phyloP scores from a whole-genome alignment of 306 rosid genomes.

The Adenanthera pavonina region DNA sequence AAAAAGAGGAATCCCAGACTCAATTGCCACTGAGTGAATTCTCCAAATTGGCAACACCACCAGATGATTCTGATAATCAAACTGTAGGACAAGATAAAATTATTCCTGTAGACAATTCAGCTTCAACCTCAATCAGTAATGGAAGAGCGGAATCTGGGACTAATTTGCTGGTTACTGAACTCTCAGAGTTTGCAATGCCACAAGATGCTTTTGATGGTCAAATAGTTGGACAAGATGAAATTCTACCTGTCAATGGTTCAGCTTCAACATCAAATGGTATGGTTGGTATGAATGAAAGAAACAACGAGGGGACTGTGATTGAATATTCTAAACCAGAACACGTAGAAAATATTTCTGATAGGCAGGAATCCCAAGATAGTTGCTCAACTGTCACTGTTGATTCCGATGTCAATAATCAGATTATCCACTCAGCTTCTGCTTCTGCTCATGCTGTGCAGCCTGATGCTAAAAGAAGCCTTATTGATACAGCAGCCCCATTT shows the following conservation, averaged over 20 bases:
- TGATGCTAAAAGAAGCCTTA: slow-evolving; percentile 61
- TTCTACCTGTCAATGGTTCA: slow-evolving; percentile 40
- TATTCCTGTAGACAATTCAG: slow-evolving; percentile 40
- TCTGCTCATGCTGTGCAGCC: slow-evolving; percentile 45
- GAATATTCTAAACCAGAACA: slow-evolving; percentile 41
- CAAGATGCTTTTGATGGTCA: slow-evolving; percentile 48
- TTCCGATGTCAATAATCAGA: slow-evolving; percentile 33
- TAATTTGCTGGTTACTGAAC: slow-evolving; percentile 40
- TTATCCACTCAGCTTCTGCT: slow-evolving; percentile 45
- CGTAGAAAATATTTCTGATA: slow-evolving; percentile 35
- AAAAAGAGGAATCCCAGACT: slow-evolving; percentile 46
- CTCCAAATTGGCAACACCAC: slow-evolving; percentile 30
- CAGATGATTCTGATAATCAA: slow-evolving; percentile 46
- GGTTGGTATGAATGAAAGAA: slow-evolving; percentile 37
- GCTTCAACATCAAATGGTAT: slow-evolving; percentile 45
- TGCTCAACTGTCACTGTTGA: slow-evolving; percentile 34
- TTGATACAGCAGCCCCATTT: slow-evolving; percentile 92
- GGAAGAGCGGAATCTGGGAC: slow-evolving; percentile 52
- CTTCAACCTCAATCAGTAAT: slow-evolving; percentile 42
- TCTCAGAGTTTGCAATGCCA: slow-evolving; percentile 29
- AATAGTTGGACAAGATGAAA: slow-evolving; percentile 45
- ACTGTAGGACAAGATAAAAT: slow-evolving; percentile 47
- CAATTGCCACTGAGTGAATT: slow-evolving; percentile 41
- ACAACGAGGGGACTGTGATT: slow-evolving; percentile 30
- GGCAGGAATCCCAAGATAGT: slow-evolving; percentile 41